Base-by-base conservation (phyloP, 78 protist genomes). In the Acrasis kona region DNA sequence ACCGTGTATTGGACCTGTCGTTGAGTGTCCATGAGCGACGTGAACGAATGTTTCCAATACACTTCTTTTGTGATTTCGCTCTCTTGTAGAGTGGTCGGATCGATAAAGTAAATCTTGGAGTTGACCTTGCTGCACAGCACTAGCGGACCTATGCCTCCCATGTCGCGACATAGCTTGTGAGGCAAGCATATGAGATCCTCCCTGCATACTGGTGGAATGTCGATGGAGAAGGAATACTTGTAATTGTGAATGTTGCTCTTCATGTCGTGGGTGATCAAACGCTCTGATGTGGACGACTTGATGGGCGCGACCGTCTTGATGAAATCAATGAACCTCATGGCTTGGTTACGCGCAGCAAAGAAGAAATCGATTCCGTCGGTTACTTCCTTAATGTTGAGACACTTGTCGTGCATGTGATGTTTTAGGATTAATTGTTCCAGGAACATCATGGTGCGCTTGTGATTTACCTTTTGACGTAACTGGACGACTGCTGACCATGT, bases 401-500 rank as follows among this genome's bases (percentile, higher is more conserved):
- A 61, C 37, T 87, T 74, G 7, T 34, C 10, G 77, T 95, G 98
- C 35, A 89, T 89, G 34, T 81, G 39, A 86, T 96, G 93, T 90
- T 92, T 93, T 42, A 98, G 67, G 70, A 98, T 95, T 39, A 96
- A 70, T 85, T 96, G 99, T 80, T 98, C 99, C 28, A 98, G 79
- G 68, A 65, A 90, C 64, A 81, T 81, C 77, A 98, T 91, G 9
- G 98, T 96, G 12, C 96, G 73, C 83, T 95, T 94, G 85, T 98
- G 99, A 41, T 77, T 83, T 39, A 91, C 98, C 74, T 89, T 90
- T 67, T 98, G 99, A 27, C 99, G 79, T 0, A 94, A 65, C 88
- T 97, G 99, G 7, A 86, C 90, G 0, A 65, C 79, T 1, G 97
- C 89, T 27, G 74, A 74, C 99, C 99, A 97, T 5, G 89, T 84